Base-by-base conservation (phyloP, 176 grass and related monocot genomes). In the sorghum (Sorghum bicolor) region DNA sequence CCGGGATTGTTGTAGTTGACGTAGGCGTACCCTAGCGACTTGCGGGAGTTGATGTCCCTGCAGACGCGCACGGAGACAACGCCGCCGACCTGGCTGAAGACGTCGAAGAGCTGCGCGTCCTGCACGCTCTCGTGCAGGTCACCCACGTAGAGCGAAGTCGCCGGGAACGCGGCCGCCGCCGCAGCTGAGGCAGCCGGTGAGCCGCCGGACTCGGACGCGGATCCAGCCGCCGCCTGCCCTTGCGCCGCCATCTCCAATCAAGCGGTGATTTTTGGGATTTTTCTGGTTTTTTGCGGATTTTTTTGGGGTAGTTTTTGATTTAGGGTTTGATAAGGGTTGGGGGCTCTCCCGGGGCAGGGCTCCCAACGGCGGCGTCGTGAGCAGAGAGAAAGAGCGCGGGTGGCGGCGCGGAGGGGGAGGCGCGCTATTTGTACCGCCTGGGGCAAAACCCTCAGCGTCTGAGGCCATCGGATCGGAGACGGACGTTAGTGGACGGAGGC, bases 1-100 rank as follows among this genome's bases (percentile, higher is more conserved):
- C 83, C 34, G 2, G 93, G 87, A 74, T 58, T 95, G 87, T 28
- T 94, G 91, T 96, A 99, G 89, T 99, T 99, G 82, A 99, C 93
- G 34, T 96, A 96, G 47, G 87, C 96, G 58, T 99, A 99, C 5
- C 96, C 96, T n/a, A 99, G 93, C 17, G 96, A 99, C 72, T 90
- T 86, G 40, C 96, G 81, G 22, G 91, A 76, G 78, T 57, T 91
- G 87, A 96, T 72, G 77, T 99, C 96, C 53, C 96, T 90, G 83
- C 96, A 99, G 55, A 99, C 93, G 76, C 93, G 86, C 9, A 99
- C 96, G 5, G 96, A 99, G n/a, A 99, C 91, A 26, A 99, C 91
- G 70, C 72, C 70, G 31, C 93, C 93, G 85, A 99, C 79, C 87
- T 99, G 93, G 67, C 87, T 94, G 91, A 99, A 99, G 17, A 94